Percentiles rank a stretch among this genome's conserved stretches.
Evolutionary conservation across 2,329 filamentous ascomycete genomes (phyloP).

Genomic region (Arachnopeziza araneosa): DNA sequence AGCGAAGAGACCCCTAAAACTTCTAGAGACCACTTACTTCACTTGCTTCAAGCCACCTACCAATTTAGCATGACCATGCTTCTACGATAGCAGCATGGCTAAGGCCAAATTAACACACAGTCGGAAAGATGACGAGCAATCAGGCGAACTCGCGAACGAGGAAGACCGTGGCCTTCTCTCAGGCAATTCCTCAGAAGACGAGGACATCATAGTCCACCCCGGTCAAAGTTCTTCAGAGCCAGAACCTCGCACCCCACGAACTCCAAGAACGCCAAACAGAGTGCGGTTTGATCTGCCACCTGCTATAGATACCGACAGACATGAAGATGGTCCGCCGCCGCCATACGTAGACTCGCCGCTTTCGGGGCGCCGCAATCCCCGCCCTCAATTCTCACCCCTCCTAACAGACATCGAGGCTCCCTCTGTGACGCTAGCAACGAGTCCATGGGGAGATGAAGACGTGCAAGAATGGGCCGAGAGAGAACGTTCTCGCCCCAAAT

Average conservation of each 20-base stretch:
- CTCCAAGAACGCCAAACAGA: constrained; percentile 30
- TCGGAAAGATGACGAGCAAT: constrained; percentile 23
- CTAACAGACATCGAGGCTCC: constrained; percentile 81
- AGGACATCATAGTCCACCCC: constrained; percentile 27
- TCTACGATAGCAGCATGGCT: constrained; percentile 38
- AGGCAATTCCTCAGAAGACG: constrained; percentile 24
- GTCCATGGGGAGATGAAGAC: constrained; percentile 34
- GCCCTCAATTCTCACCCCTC: constrained; percentile 50
- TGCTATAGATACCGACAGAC: constrained; percentile 24
- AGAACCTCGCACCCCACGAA: constrained; percentile 17
- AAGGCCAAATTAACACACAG: constrained; percentile 35
- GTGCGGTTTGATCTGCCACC: constrained; percentile 32
- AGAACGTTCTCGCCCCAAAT: constrained; percentile 67
- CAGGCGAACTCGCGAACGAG: constrained; percentile 25
- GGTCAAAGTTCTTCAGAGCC: constrained; percentile 11
- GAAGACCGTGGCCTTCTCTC: constrained; percentile 37
- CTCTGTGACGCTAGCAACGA: constrained; percentile 58
- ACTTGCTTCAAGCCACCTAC: background rate
- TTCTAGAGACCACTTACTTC: background rate
- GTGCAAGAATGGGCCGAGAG: constrained; percentile 45
- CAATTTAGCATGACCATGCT: constrained; percentile 31
- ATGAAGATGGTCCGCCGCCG: constrained; percentile 36
- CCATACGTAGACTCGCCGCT: constrained; percentile 32
- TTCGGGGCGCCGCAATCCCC: constrained; percentile 28
- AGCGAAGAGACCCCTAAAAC: background rate